phyloP scores from a whole-genome alignment of 1,284 basidiomycete species.

The Chalciporus piperatoides region DNA sequence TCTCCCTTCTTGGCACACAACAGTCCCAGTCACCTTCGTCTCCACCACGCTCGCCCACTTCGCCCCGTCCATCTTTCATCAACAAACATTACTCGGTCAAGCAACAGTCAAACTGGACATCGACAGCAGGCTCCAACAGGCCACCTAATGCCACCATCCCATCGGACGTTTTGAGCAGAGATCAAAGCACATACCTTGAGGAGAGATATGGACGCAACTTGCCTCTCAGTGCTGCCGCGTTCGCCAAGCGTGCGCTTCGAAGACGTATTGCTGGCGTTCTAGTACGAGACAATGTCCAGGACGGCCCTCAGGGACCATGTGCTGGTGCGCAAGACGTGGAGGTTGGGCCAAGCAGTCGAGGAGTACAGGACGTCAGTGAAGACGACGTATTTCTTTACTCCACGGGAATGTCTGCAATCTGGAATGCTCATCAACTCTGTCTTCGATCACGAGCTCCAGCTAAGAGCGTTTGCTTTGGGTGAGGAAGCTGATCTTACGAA shows the following conservation, averaged over 20 bases:
- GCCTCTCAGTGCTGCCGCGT: conserved; percentile 66
- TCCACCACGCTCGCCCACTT: conserved; percentile 28
- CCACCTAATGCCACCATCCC: neutral
- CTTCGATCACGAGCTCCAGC: conserved; percentile 50
- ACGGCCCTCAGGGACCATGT: conserved; percentile 37
- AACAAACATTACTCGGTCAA: conserved; percentile 67
- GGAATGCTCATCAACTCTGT: conserved; percentile 80
- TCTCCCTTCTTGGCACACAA: conserved; percentile 55
- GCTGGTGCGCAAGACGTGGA: conserved; percentile 47
- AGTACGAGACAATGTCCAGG: conserved; percentile 49
- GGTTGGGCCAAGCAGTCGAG: conserved; percentile 57
- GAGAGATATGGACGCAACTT: conserved; percentile 96
- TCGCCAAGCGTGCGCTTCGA: conserved; percentile 84
- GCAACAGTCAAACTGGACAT: conserved; percentile 28
- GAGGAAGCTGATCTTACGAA: conserved; percentile 25
- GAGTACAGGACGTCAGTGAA: conserved; percentile 64
- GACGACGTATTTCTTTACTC: conserved; percentile 87
- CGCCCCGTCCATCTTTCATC: conserved; percentile 35
- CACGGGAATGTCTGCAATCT: conserved; percentile 92
- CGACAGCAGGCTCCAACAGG: conserved; percentile 3
- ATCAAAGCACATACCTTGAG: conserved; percentile 71
- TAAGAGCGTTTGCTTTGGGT: conserved; percentile 96
- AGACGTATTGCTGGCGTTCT: conserved; percentile 89
- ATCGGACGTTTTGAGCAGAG: conserved; percentile 37
- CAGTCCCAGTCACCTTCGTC: conserved; percentile 16